These are phyloP conservation scores for Mortierella sp. DNA, from an alignment of 371 early-diverging fungal genomes.

Conservation along the genomic window DNA sequence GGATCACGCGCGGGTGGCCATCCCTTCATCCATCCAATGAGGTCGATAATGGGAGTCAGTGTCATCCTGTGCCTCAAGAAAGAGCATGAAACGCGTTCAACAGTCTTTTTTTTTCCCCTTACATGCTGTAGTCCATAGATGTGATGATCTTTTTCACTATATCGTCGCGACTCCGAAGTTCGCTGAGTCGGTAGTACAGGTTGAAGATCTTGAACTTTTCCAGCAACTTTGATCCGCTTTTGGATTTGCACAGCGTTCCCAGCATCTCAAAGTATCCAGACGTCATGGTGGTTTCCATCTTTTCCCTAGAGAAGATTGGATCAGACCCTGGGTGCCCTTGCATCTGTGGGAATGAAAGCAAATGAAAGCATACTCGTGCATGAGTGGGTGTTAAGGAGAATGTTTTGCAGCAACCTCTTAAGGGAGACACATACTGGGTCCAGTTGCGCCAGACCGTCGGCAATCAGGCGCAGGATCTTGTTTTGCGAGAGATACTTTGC, in stretches of 20 bases:
- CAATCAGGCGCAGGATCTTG: slow-evolving; percentile 74
- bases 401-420: too few species aligned
- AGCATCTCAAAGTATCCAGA: slow-evolving; percentile 86
- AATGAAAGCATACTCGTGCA: not conserved
- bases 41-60: not conserved
- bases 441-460: slow-evolving; percentile 75
- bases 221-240: slow-evolving; percentile 71
- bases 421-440: slow-evolving; percentile 74
- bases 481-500: slow-evolving; percentile 75
- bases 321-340: slow-evolving; percentile 63
- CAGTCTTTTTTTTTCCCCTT: too few species aligned
- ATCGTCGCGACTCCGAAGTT: slow-evolving; percentile 85
- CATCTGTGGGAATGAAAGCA: slow-evolving; percentile 34
- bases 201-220: slow-evolving; percentile 85
- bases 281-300: slow-evolving; percentile 78
- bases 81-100: too few species aligned
- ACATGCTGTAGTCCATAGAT: slow-evolving; percentile 80
- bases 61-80: too few species aligned
- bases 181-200: slow-evolving; percentile 83
- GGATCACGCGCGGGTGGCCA: slow-evolving; percentile 83
- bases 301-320: slow-evolving; percentile 79
- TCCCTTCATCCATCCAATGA: slow-evolving; percentile 58
- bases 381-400: not conserved
- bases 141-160: slow-evolving; percentile 81
- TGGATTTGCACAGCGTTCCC: slow-evolving; percentile 71